Evolutionary conservation across 2,329 filamentous ascomycete genomes (phyloP).

Genomic region (Alternaria novae-zelandiae): DNA sequence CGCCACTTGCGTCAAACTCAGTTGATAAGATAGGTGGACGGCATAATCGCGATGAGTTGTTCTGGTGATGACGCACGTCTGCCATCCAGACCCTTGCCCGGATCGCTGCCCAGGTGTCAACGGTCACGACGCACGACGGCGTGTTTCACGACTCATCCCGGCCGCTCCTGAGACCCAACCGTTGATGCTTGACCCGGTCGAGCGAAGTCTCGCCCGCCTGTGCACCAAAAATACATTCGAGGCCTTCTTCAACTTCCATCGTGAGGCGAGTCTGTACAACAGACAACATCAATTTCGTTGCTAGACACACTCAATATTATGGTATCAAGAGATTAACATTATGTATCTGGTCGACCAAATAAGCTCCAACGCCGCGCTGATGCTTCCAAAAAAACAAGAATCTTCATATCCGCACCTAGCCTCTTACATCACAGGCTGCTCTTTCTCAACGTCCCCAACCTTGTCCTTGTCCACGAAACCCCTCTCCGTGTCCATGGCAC

Average conservation of each 20-base stretch:
- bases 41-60: slow-evolving; percentile 1
- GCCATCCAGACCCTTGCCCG: slow-evolving; percentile 15
- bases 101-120: slow-evolving; percentile 14
- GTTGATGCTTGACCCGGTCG: slow-evolving; percentile 7
- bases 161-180: slow-evolving; percentile 18
- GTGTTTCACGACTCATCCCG: slow-evolving; percentile 34
- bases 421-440: slow-evolving; percentile 3
- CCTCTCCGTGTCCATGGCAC: slow-evolving; percentile 57
- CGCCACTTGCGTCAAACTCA: background rate
- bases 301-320: background rate
- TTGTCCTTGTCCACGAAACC: slow-evolving; percentile 52
- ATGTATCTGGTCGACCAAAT: background rate
- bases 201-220: slow-evolving; percentile 2
- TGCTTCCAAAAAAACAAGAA: slow-evolving; percentile 2
- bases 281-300: background rate
- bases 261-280: background rate
- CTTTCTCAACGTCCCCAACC: slow-evolving; percentile 27
- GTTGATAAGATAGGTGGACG: background rate
- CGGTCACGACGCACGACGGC: slow-evolving; percentile 14
- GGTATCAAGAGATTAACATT: background rate
- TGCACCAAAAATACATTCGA: slow-evolving; percentile 8
- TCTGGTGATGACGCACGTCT: slow-evolving; percentile 27
- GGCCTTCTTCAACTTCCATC: background rate
- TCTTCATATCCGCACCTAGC: background rate
- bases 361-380: slow-evolving; percentile 5